Percentiles rank a stretch among this genome's conserved stretches.
phyloP scores from a whole-genome alignment of 768 basidiomycete species.

The Kwoniella shandongensis region DNA sequence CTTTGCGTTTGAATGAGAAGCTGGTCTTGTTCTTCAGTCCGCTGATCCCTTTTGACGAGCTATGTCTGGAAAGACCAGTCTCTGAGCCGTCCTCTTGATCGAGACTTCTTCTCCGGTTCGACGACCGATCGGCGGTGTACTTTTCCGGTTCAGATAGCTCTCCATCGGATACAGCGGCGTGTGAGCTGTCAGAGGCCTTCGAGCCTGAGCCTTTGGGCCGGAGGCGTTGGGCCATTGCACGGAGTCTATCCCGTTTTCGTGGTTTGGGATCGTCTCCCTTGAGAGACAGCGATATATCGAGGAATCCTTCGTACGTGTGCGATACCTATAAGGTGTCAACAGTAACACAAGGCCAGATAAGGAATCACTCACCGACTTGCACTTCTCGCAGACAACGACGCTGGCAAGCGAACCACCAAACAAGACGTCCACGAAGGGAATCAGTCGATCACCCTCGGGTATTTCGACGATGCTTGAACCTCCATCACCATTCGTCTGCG shows the following conservation, averaged over 20 bases:
- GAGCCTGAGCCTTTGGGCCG: slow-evolving; percentile 40
- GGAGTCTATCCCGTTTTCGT: slow-evolving; percentile 74
- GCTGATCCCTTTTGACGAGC: slow-evolving; percentile 24
- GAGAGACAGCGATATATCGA: slow-evolving; percentile 86
- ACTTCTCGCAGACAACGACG: slow-evolving; percentile 89
- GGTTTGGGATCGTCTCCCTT: slow-evolving; percentile 72
- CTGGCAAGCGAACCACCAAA: slow-evolving; percentile 86
- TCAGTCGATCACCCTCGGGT: slow-evolving; percentile 59
- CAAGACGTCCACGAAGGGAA: slow-evolving; percentile 81
- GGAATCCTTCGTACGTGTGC: slow-evolving; percentile 88
- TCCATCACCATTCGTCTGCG: not conserved
- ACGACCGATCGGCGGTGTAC: slow-evolving; percentile 10
- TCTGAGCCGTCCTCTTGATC: slow-evolving; percentile 32
- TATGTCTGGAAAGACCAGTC: slow-evolving; percentile 15
- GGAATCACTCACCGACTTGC: slow-evolving; percentile 68
- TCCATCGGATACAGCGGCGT: slow-evolving; percentile 24
- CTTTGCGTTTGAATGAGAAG: slow-evolving; percentile 41
- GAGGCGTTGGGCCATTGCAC: slow-evolving; percentile 69
- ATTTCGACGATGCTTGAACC: slow-evolving; percentile 7
- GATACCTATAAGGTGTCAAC: slow-evolving; percentile 59
- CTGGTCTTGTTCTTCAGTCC: slow-evolving; percentile 36
- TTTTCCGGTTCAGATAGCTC: slow-evolving; percentile 32
- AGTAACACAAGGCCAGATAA: no score
- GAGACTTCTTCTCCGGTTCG: slow-evolving; percentile 24
- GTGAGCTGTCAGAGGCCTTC: slow-evolving; percentile 7